Base-by-base conservation (phyloP, 1,139 yeast species). In the Yamadazyma atlantica region DNA sequence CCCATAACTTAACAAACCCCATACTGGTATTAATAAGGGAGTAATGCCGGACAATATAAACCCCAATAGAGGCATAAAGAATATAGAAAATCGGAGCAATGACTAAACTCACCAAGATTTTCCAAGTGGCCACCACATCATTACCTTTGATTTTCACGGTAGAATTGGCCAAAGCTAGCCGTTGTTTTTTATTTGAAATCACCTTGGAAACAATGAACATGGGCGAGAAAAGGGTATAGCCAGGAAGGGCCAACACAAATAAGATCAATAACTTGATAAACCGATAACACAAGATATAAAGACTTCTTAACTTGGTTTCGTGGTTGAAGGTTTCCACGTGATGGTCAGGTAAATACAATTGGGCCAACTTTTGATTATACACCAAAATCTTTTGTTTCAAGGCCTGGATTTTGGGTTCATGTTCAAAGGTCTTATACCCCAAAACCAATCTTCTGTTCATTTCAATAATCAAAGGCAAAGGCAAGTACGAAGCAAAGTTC, bases 101-200 rank as follows among this genome's bases (percentile, higher is more conserved):
- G 6, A 92, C 95, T 78, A 92, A 75, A 26, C 92, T 82, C 32
- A 92, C 90, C 48, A 92, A 70, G 32, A 92, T 82, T 60, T 92
- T 92, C 98, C 98, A 89, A 1, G 97, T 89, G 1, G 97, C 96
- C 42, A 89, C 74, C 19, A 92, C 97, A 60, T 92, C 98, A 42
- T 83, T 82, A 18, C 96, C 98, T 53, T 81, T 80, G 46, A 92
- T 83, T 58, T 92, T 92, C 24, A 92, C 98, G 1, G 88, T 76
- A 0, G 97, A 88, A 6, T 78, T 82, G n/a, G 89, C 90, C 39
- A 92, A 69, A 0, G 97, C 98, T 42, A 80, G 78, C 40, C 63
- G 69, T 23, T 94, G 89, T 60, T 89, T 89, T 48, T 72, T 69
- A 35, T 66, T 70, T 1, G 97, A 85, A 33, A 87, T 85, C 33